Evolutionary conservation across 352 stramenopile genomes (phyloP), one percentile per base, ranked within the genome.

Genomic region (Globisporangium takayamanum): DNA sequence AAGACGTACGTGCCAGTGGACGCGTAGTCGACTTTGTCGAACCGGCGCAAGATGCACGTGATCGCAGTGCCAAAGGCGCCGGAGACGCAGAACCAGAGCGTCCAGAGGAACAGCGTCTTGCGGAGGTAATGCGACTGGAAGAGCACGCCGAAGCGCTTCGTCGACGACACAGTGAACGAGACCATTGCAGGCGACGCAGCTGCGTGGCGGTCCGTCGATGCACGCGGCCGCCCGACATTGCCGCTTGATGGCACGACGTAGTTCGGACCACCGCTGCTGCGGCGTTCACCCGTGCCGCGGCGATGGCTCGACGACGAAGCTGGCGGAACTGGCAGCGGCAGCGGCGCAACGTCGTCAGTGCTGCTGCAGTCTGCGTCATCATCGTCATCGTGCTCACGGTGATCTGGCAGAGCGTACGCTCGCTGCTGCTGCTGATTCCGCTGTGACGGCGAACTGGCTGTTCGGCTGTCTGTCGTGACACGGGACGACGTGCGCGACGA

Each of bases 51-150:
- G 55, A 73, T 70, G 50, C 70, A 62, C n/a, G 73, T 59, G 4
- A 59, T 58, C 12, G 64, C 67, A 28, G 67, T 53, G 16, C 62
- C 67, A 14, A 75, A 60, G 11, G 60, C 61, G 16, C 49, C 56
- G 1, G 62, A 44, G 37, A 68, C 30, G 10, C 58, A 52, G 28
- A 78, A 69, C 74, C 72, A 81, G 36, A 76, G 62, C 46, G 73
- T 46, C 74, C 77, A 87, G 53, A 85, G 74, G 47, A 77, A 49
- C 25, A 67, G 33, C 22, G 79, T 84, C 25, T 72, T 71, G 11
- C 48, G 8, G 30, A 70, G 60, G 47, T 86, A 75, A 14, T 69
- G 62, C 26, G 55, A 49, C 15, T 69, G 73, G 54, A 76, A 75
- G 8, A 87, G 70, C 56, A 74, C 68, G 22, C 67, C 60, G 16